phyloP scores from a whole-genome alignment of 768 basidiomycete genomes.

The Sistotremastrum suecicum region DNA sequence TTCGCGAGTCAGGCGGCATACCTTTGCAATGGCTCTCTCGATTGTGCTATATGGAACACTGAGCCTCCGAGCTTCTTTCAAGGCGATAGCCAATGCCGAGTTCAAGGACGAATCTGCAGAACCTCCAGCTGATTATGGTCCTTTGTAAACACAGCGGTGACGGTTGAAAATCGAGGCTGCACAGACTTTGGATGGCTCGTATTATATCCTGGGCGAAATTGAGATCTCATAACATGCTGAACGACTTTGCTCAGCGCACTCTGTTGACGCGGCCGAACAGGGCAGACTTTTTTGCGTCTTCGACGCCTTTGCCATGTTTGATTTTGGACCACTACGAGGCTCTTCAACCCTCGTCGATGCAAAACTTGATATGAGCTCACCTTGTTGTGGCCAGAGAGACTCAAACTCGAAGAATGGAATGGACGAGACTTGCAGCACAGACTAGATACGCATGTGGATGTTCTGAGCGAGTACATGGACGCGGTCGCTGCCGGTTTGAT shows the following conservation, averaged over 20 bases:
- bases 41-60: constrained; percentile 62
- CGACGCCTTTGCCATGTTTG: constrained; percentile 53
- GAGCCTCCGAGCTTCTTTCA: constrained; percentile 41
- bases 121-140: constrained; percentile 31
- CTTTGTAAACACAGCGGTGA: neutral
- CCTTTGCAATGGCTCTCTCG: constrained; percentile 45
- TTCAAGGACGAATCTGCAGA: constrained; percentile 43
- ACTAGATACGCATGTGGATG: constrained; percentile 4
- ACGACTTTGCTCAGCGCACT: constrained; percentile 23
- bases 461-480: neutral
- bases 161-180: neutral
- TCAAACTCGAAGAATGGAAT: constrained; percentile 14
- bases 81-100: constrained; percentile 31
- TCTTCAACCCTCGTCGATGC: constrained; percentile 1
- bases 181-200: constrained; percentile 43
- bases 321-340: constrained; percentile 58
- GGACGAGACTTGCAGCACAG: constrained; percentile 6
- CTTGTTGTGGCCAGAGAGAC: constrained; percentile 27
- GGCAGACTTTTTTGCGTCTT: constrained; percentile 44
- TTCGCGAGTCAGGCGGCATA: constrained; percentile 10
- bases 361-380: constrained; percentile 9
- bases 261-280: constrained; percentile 40
- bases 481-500: no score
- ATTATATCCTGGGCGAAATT: constrained; percentile 38
- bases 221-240: constrained; percentile 1